phyloP scores from a whole-genome alignment of 2,329 filamentous ascomycete species.

The Xylariaceae sp. region DNA sequence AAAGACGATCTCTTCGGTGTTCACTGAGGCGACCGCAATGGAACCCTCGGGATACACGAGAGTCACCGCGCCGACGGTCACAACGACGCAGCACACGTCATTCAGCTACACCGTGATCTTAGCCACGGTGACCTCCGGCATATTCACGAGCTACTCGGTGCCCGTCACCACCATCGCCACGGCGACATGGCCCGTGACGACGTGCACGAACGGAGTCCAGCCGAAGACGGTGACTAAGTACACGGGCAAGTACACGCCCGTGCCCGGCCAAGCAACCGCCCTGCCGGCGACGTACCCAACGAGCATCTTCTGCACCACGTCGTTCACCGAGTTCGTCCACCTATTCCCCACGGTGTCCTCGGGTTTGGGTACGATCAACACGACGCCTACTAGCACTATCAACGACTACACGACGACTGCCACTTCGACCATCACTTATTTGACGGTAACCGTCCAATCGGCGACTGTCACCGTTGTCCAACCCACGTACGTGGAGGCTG shows the following conservation, averaged over 20 bases:
- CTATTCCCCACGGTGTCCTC: slow-evolving; percentile 27
- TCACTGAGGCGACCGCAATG: slow-evolving; percentile 12
- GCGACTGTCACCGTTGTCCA: slow-evolving; percentile 13
- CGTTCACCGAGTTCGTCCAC: slow-evolving; percentile 22
- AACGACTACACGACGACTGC: slow-evolving; percentile 37
- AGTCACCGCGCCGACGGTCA: slow-evolving; percentile 24
- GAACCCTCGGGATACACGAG: slow-evolving; percentile 21
- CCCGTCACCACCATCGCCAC: slow-evolving; percentile 29
- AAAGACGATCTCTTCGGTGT: slow-evolving; percentile 19
- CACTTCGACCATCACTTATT: slow-evolving; percentile 31
- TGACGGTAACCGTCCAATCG: slow-evolving; percentile 15
- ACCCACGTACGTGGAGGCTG: slow-evolving; percentile 27
- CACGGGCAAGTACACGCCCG: slow-evolving; percentile 35
- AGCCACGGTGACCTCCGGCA: slow-evolving; percentile 26
- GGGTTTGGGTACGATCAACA: slow-evolving; percentile 41
- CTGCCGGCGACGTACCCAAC: slow-evolving; percentile 31
- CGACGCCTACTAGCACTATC: slow-evolving; percentile 44
- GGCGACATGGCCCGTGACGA: slow-evolving; percentile 30
- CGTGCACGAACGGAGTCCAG: slow-evolving; percentile 32
- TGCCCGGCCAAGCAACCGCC: slow-evolving; percentile 34
- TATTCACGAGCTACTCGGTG: slow-evolving; percentile 8
- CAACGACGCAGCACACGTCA: slow-evolving; percentile 26
- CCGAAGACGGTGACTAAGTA: slow-evolving; percentile 36
- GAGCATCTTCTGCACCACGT: slow-evolving; percentile 30
- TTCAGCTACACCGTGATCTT: background rate